Evolutionary conservation across 2,329 filamentous ascomycete genomes (phyloP), one percentile per base, ranked within the genome.

Genomic region (Torrubiellomyces zombiae): DNA sequence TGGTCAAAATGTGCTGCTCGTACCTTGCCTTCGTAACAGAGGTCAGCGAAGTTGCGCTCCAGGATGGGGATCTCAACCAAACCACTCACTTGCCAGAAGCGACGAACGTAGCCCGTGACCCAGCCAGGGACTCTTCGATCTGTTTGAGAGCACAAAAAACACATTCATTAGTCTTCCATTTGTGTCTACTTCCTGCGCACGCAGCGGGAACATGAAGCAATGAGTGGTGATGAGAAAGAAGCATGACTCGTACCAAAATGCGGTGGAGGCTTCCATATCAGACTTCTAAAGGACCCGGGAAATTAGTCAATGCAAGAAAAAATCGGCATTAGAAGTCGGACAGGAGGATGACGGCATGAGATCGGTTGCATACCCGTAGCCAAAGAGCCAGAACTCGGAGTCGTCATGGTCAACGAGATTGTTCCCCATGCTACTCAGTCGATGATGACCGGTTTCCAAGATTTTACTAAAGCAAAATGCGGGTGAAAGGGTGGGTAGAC

Each of bases 181-280:
- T n/a, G n/a, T n/a, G n/a, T n/a, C n/a, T n/a, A n/a, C n/a, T n/a
- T n/a, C n/a, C n/a, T n/a, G n/a, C n/a, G n/a, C n/a, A n/a, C n/a
- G n/a, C n/a, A n/a, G n/a, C n/a, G n/a, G n/a, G n/a, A n/a, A n/a
- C n/a, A n/a, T n/a, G n/a, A n/a, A n/a, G n/a, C n/a, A n/a, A 12
- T 22, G 17, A 28, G 18, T 20, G 8, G 21, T 16, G 17, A 7
- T 12, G 21, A 12, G 14, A 16, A 11, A 17, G 21, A 23, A 14
- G 17, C 16, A 12, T n/a, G 11, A 27, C 23, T 28, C 14, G 35
- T 74, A 94, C 86, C 86, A 48, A 78, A 94, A 47, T 93, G 80
- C 37, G 89, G 89, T 32, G 89, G 89, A 28, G 89, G 86, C 51
- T 95, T 98, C 85, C 85, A 98, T 41, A 98, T 94, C 47, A 98